Evolutionary conservation across 2,329 filamentous ascomycete species (phyloP).

Genomic region (Diplodia corticola): DNA sequence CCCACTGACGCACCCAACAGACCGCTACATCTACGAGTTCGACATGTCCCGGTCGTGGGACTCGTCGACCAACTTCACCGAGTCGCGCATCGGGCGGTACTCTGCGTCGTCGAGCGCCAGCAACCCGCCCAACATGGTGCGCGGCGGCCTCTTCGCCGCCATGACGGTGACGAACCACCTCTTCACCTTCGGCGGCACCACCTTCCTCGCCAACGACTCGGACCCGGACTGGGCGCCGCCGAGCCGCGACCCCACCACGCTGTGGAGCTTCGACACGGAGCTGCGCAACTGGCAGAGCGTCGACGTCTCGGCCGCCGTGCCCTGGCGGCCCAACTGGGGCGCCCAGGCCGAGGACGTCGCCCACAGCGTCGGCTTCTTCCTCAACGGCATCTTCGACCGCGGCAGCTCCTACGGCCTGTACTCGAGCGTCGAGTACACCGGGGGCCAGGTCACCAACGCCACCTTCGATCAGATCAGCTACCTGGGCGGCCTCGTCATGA

Average conservation of each 20-base stretch:
- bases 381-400: slow-evolving; percentile 9
- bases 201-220: slow-evolving; percentile 32
- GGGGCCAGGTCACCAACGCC: neutral
- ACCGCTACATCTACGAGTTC: slow-evolving; percentile 25
- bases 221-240: slow-evolving; percentile 34
- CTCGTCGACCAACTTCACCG: slow-evolving; percentile 34
- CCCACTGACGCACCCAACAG: neutral
- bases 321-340: slow-evolving; percentile 45
- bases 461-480: neutral
- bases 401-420: slow-evolving; percentile 2
- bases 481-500: neutral
- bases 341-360: neutral
- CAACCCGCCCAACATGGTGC: slow-evolving; percentile 30
- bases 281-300: slow-evolving; percentile 28
- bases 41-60: slow-evolving; percentile 36
- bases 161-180: slow-evolving; percentile 29
- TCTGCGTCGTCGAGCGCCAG: slow-evolving; percentile 25
- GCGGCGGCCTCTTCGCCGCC: slow-evolving; percentile 35
- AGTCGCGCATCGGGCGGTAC: slow-evolving; percentile 30
- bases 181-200: slow-evolving; percentile 39
- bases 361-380: neutral
- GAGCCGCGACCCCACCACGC: slow-evolving; percentile 30
- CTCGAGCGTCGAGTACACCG: neutral
- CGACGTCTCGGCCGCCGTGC: slow-evolving; percentile 21
- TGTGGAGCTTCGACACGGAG: slow-evolving; percentile 36